Evolutionary conservation across 2,329 filamentous ascomycete genomes (phyloP), one percentile per base, ranked within the genome.

Genomic region (Clonostachys rhizophaga): DNA sequence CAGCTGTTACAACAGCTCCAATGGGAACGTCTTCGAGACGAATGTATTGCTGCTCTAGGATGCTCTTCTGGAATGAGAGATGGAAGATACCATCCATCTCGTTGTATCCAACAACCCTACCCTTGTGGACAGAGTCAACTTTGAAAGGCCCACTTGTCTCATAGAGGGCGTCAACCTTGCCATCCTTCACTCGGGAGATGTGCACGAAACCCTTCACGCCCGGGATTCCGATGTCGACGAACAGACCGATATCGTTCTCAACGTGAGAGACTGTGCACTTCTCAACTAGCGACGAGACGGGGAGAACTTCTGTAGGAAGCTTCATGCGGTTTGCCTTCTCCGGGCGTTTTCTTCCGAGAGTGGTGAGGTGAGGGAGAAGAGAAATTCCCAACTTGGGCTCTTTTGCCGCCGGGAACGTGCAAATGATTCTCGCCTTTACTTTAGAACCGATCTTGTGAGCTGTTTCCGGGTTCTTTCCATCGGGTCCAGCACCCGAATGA

Each of bases 171-270:
- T 97, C 94, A 46, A 96, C 79, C 64, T 94, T 95, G 55, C 86
- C 86, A 63, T 99, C 92, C 49, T 92, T 87, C 51, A 99, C 80
- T 53, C 89, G 83, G 1, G 94, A 99, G 54, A 99, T 95, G 65
- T 99, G 94, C 18, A 95, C 91, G 59, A 96, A 99, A 10, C 89
- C 89, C n/a, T 81, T 74, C 4, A 92, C 73, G 33, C 84, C 89
- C 5, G 65, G 52, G 14, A 69, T 53, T 2, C 84, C 84, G 37
- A 91, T 68, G 54, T 87, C 81, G 8, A 91, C 76, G 58, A 95
- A 96, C 3, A 96, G 74, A 46, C 94, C 95, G 50, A 92, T 80
- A 4, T 85, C 83, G 6, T 84, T 74, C 54, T 95, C 87, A 4
- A 96, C 89, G 54, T 87, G 87, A 46, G 84, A 79, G 8, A 99